Base-by-base conservation (phyloP, 2,329 filamentous ascomycete genomes). In the Aureobasidium sp. region DNA sequence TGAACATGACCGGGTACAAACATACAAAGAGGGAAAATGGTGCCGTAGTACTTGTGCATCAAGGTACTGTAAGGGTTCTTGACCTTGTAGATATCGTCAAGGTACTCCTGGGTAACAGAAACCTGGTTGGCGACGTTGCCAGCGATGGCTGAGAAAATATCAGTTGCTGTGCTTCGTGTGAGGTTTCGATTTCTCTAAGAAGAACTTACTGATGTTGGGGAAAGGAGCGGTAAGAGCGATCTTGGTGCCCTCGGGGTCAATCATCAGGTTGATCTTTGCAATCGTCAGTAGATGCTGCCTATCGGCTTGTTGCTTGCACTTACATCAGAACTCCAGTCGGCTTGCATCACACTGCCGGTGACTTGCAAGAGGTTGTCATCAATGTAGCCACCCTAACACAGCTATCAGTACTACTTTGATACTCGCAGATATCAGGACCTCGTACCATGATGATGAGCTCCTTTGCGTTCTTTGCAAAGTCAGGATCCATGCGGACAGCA, bases 241-340 rank as follows among this genome's bases (percentile, higher is more conserved):
- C 65, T 81, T 80, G 20, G 78, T 71, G 2, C 75, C 77, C 68
- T 82, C 79, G 1, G 79, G 79, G 58, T 82, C 79, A 44, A 80
- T 76, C 72, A 80, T 80, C 2, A 81, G 68, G 68, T 81, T 82
- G 67, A 80, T 79, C 64, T 78, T 68, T 70, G 70, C 70, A 11
- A 65, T 70, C 68, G 31, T 55, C 9, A 55, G 31, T 25, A 20
- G 11, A 2, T 34, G 69, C 39, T 70, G 62, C 63, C 31, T 11
- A 12, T 14, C 71, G 5, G 14, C 8, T 39, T 27, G 68, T 12
- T 68, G 11, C 7, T 22, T 20, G 14, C 69, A 37, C 58, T 48
- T 39, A 59, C 55, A 29, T 63, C 62, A 2, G 62, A 63, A 22
- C 47, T 63, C 55, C 47, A 55, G 31, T 63, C 62, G 1, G 56